These are phyloP conservation scores for Orbilia oligospora DNA, from an alignment of 2,329 filamentous ascomycete genomes.

Conservation along the genomic window DNA sequence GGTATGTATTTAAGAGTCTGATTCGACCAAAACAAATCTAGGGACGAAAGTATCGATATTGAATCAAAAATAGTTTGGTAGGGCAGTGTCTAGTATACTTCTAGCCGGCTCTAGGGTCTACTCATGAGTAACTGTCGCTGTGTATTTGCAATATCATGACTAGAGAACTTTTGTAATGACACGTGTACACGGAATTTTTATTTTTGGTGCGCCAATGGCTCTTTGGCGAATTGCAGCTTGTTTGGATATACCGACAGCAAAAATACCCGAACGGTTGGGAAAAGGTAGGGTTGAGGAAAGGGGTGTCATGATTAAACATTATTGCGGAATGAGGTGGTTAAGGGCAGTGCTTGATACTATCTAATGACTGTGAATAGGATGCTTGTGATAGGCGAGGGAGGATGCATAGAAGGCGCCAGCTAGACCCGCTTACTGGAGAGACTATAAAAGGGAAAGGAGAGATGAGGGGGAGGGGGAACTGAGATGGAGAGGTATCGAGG, in stretches of 20 bases:
- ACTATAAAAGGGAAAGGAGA: not conserved
- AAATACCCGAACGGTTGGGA: too few species aligned
- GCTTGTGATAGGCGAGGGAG: not conserved
- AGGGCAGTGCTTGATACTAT: not conserved
- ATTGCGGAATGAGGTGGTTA: not conserved
- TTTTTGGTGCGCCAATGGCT: not conserved
- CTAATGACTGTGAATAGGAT: not conserved
- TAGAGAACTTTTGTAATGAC: not conserved
- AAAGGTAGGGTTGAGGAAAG: not conserved
- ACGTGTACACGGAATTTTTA: not conserved
- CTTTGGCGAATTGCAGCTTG: not conserved
- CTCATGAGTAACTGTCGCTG: not conserved
- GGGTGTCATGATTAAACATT: not conserved
- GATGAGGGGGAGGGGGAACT: not conserved
- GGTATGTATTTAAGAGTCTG: too few species aligned
- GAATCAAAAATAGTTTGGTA: too few species aligned
- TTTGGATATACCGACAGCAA: not conserved
- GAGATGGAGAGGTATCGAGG: not conserved
- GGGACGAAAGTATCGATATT: too few species aligned
- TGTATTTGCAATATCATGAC: not conserved
- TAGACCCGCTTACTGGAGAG: conserved; percentile 6
- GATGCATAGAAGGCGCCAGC: conserved; percentile 12
- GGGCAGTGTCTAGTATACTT: too few species aligned
- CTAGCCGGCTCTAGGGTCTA: too few species aligned
- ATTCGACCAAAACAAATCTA: too few species aligned